Evolutionary conservation across 2,329 filamentous ascomycete species (phyloP).

Genomic region (Epichloe scottii): DNA sequence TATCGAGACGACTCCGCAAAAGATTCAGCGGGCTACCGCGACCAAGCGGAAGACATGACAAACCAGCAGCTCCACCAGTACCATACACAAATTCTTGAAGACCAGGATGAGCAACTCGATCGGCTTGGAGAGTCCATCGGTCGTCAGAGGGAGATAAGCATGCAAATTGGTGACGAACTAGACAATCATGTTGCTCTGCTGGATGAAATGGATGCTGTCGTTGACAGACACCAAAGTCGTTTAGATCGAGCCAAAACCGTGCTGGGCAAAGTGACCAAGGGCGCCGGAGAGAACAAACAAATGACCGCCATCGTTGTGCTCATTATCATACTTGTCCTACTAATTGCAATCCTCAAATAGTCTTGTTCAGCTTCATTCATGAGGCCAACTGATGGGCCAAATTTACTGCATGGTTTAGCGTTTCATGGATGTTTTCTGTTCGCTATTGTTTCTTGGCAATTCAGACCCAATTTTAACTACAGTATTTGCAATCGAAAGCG

Average conservation of each 20-base stretch:
- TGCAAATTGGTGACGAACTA: constrained; percentile 92
- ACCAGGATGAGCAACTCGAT: constrained; percentile 93
- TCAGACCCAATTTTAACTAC: not conserved
- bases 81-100: constrained; percentile 66
- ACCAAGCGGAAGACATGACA: constrained; percentile 47
- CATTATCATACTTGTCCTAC: constrained; percentile 68
- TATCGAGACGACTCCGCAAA: constrained; percentile 57
- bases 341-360: constrained; percentile 74
- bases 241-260: constrained; percentile 63
- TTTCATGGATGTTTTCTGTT: not conserved
- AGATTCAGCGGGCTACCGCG: constrained; percentile 42
- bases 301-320: constrained; percentile 70
- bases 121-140: constrained; percentile 73
- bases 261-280: constrained; percentile 58
- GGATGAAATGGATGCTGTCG: constrained; percentile 74
- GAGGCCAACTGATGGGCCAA: not conserved
- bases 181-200: constrained; percentile 81
- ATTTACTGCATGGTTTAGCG: not conserved
- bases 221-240: constrained; percentile 67
- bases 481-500: not conserved
- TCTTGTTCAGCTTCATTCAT: not conserved
- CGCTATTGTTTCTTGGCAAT: not conserved
- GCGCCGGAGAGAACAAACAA: constrained; percentile 76
- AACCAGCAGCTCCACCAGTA: constrained; percentile 83
- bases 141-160: constrained; percentile 80